Base-by-base conservation (phyloP, 805 yeast species). In the Starmerella stellata region DNA sequence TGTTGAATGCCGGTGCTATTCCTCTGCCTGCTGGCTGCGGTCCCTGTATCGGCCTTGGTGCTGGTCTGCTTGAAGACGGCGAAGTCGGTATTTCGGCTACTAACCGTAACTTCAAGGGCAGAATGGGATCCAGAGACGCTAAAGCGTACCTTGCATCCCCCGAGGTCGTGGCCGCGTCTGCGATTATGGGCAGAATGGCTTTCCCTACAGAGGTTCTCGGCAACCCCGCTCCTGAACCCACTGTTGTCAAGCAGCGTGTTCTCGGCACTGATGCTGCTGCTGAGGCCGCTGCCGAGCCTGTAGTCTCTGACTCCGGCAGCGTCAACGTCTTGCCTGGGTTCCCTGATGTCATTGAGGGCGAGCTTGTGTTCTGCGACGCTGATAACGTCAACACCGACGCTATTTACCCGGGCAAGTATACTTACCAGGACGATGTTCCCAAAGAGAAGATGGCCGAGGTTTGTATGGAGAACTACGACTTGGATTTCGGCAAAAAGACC, bases 11-110 rank as follows among this genome's bases (percentile, higher is more conserved):
- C 8, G 99, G 99, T 38, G 93, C 95, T 43, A 79, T 64, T 51
- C 81, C 95, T 27, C 70, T 90, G 50, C 96, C 96, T 17, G 93
- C 98, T 14, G 99, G 99, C 18, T 90, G 99, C 64, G 99, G 99
- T 34, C 99, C 99, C 19, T 90, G 99, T 65, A 90, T 90, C 55
- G 99, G 99, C 28, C 66, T 90, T 40, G 99, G 99, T 40, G 69
- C 92, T 21, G 99, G 99, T 36, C 65, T 90, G 47, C 65, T 90
- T 49, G 75, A 90, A 60, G 87, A 81, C 27, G 98, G 98, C 34
- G 96, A 90, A 60, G 93, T 90, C 42, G 98, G 99, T 47, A 90
- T 90, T 52, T 80, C 94, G 47, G 98, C 98, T 42, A 90, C 98
- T 5, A 90, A 90, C 66, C 75, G 99, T 65, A 90, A 90, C 63